Conservation (phyloP, 257 asterid genomes). For the Eustoma russellianum region DNA sequence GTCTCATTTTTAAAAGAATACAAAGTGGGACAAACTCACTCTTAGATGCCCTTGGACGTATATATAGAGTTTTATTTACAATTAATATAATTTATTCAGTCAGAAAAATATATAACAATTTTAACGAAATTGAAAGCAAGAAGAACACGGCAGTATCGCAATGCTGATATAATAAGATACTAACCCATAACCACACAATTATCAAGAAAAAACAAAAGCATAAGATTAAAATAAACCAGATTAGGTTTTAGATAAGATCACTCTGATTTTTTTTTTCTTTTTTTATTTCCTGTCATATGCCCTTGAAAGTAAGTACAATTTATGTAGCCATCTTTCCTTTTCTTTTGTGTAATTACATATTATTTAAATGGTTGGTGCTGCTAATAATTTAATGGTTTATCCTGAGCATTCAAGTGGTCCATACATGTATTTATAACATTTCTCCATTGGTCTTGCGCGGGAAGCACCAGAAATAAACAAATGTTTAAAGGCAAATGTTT, state of each 20-base stretch:
- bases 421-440: neutral
- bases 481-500: neutral
- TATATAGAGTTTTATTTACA: too few species aligned
- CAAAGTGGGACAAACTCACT: too few species aligned
- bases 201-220: conserved; percentile 2
- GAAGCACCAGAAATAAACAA: neutral
- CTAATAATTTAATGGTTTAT: neutral
- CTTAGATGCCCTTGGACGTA: too few species aligned
- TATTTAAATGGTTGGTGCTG: neutral
- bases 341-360: neutral
- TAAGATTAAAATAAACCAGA: conserved; percentile 12
- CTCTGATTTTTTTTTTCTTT: conserved; percentile 11
- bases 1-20: too few species aligned
- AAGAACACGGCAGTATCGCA: neutral
- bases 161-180: conserved; percentile 6
- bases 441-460: neutral
- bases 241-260: conserved; percentile 40
- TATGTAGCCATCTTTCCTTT: neutral
- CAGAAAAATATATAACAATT: too few species aligned
- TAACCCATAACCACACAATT: conserved; percentile 8
- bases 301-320: conserved; percentile 3
- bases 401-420: neutral
- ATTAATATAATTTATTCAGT: too few species aligned
- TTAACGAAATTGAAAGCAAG: neutral
- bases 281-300: neutral